Evolutionary conservation across 495 filamentous ascomycete genomes (phyloP).

Genomic region (Penicillium coffeae): DNA sequence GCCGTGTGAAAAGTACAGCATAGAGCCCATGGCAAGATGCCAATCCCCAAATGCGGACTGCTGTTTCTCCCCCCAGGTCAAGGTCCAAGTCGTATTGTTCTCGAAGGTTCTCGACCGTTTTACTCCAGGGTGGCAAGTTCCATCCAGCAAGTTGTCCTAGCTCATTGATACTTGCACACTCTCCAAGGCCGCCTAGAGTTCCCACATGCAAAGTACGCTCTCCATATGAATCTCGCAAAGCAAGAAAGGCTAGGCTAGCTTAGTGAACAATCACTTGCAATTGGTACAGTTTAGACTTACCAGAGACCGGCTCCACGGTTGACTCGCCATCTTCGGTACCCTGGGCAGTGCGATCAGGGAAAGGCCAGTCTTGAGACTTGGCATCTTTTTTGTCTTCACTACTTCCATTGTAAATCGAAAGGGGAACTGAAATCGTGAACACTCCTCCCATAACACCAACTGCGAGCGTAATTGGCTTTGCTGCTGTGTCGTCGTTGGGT

Average conservation of each 20-base stretch:
- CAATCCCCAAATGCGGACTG: constrained; percentile 49
- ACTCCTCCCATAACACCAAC: constrained; percentile 22
- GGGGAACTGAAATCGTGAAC: constrained; percentile 19
- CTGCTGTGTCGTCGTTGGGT: too few species aligned
- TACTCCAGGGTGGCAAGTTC: constrained; percentile 27
- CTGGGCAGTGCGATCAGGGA: constrained; percentile 5
- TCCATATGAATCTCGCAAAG: constrained; percentile 10
- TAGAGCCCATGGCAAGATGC: constrained; percentile 36
- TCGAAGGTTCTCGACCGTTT: constrained; percentile 26
- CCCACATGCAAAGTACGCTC: constrained; percentile 26
- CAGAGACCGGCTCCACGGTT: constrained; percentile 31
- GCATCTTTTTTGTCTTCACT: background rate
- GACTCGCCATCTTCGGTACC: constrained; percentile 5
- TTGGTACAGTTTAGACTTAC: constrained; percentile 19
- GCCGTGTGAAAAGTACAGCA: constrained; percentile 41
- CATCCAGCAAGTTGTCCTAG: background rate
- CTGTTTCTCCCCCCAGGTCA: constrained; percentile 40
- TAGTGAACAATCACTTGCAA: too few species aligned
- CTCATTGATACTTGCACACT: constrained; percentile 6
- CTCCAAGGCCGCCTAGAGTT: constrained; percentile 26
- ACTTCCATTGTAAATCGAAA: constrained; percentile 12
- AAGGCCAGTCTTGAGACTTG: constrained; percentile 16
- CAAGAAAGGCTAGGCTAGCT: constrained; percentile 23
- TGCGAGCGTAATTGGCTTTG: constrained; percentile 15
- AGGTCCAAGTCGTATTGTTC: constrained; percentile 44